These are phyloP conservation scores for Polygonum aviculare DNA, from an alignment of 148 eudicot species.

Conservation along the genomic window DNA sequence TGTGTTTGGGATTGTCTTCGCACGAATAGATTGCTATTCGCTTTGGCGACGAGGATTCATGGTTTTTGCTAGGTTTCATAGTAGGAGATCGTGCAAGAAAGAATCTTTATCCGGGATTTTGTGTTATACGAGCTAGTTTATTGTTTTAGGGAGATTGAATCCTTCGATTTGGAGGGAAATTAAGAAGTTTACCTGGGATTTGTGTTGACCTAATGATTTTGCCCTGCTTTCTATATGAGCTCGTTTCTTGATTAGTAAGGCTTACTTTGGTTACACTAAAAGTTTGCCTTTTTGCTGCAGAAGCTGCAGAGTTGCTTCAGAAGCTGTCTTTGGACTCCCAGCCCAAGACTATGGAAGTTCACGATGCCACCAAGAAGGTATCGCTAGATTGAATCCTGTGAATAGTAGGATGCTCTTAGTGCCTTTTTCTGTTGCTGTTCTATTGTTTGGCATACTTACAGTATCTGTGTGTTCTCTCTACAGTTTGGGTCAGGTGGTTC, in stretches of 20 bases:
- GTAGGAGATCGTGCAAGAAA: neutral
- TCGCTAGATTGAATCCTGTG: neutral
- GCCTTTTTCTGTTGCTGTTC: neutral
- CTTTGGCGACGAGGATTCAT: neutral
- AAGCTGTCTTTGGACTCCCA: slow-evolving; percentile 32
- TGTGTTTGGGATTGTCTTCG: neutral
- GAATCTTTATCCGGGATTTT: neutral
- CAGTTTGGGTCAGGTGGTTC: slow-evolving; percentile 42
- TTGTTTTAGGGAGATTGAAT: neutral
- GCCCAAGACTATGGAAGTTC: slow-evolving; percentile 31
- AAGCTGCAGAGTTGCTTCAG: slow-evolving; percentile 37
- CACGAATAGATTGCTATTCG: neutral
- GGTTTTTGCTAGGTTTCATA: neutral
- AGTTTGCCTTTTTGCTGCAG: slow-evolving; percentile 11
- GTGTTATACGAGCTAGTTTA: neutral
- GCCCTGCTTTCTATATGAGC: neutral
- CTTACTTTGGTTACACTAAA: neutral
- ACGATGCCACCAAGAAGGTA: slow-evolving; percentile 35
- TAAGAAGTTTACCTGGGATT: neutral
- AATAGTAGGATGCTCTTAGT: neutral
- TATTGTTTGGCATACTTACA: neutral
- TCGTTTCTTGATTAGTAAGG: neutral
- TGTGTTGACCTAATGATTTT: neutral
- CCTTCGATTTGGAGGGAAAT: neutral
- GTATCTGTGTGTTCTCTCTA: neutral